Percentiles rank a stretch among this genome's conserved stretches.
Evolutionary conservation across 2,329 filamentous ascomycete species (phyloP).

Genomic region (Ascochyta pisi): DNA sequence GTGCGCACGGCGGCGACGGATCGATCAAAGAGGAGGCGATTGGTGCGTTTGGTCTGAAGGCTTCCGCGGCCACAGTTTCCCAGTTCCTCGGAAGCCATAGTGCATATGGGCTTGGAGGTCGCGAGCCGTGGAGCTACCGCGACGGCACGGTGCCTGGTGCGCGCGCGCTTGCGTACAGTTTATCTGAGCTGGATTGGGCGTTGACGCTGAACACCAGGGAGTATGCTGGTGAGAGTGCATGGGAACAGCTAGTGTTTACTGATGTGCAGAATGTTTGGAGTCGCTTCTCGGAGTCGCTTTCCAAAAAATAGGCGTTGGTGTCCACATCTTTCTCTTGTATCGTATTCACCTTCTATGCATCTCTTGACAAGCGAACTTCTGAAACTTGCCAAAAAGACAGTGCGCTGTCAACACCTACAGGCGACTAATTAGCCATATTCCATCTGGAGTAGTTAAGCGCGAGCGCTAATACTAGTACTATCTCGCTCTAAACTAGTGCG

Average conservation of each 20-base stretch:
- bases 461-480: too few relatives aligned
- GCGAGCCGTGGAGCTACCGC: neutral
- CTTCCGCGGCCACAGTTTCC: constrained; percentile 24
- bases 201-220: constrained; percentile 17
- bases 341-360: neutral
- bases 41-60: constrained; percentile 23
- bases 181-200: constrained; percentile 9
- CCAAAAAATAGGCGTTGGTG: neutral
- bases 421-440: too few relatives aligned
- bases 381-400: too few relatives aligned
- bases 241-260: constrained; percentile 2
- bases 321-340: neutral
- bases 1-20: constrained; percentile 25
- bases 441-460: too few relatives aligned
- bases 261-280: constrained; percentile 6
- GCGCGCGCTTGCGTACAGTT: constrained; percentile 12
- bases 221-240: constrained; percentile 5
- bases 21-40: constrained; percentile 25
- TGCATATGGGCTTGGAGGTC: constrained; percentile 1
- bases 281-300: neutral
- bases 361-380: too few relatives aligned
- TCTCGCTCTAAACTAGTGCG: too few relatives aligned
- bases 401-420: too few relatives aligned
- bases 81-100: constrained; percentile 22
- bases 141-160: constrained; percentile 13